These are phyloP conservation scores for Tetrahymena thermophila DNA, from an alignment of 73 alveolate species.

Conservation along the genomic window DNA sequence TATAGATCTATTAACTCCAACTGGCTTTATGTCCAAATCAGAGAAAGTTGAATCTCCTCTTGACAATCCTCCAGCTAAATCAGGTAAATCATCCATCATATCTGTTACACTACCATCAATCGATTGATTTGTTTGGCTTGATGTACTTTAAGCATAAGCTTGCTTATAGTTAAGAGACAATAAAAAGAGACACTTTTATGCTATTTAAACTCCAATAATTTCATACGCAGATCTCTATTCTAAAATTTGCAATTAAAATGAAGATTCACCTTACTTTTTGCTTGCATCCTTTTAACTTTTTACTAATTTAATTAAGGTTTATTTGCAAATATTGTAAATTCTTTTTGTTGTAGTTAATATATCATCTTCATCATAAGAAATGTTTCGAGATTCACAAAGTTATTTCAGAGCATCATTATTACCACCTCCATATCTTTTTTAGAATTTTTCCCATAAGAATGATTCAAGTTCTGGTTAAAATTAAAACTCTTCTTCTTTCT, in stretches of 20 bases:
- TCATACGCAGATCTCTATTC: not conserved
- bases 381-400: not conserved
- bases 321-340: not conserved
- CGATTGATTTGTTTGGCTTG: not conserved
- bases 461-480: not conserved
- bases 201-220: not conserved
- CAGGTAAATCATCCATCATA: slow-evolving; percentile 15
- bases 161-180: not conserved
- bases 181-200: not conserved
- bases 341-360: not conserved
- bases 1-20: slow-evolving; percentile 26
- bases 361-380: not conserved
- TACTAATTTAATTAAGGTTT: not conserved
- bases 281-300: not conserved
- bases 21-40: slow-evolving; percentile 11
- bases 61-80: not conserved
- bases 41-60: not conserved
- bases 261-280: not conserved
- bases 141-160: not conserved
- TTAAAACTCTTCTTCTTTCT: not conserved
- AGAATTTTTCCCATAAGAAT: not conserved
- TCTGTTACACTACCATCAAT: not conserved
- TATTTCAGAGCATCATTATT: not conserved
- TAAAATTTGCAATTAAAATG: not conserved
- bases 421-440: not conserved